A percentile compares a stretch with the other conserved stretches of the same genome.
Evolutionary conservation across 192 early-diverging fungal genomes (phyloP).

Genomic region (Lobosporangium transversale): DNA sequence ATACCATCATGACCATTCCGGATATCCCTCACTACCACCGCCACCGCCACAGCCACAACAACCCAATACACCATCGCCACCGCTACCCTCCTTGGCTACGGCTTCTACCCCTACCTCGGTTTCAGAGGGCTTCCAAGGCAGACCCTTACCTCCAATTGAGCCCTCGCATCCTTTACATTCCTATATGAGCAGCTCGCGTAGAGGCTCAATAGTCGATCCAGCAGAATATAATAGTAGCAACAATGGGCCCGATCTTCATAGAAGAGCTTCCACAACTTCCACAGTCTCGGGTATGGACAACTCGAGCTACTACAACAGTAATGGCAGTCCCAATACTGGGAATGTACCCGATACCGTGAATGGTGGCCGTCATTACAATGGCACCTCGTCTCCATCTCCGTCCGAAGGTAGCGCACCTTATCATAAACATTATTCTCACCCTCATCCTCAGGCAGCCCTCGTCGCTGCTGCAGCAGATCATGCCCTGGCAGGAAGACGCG

Average conservation of each 20-base stretch:
- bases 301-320: slow-evolving; percentile 6
- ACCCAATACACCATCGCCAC: slow-evolving; percentile 34
- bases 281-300: slow-evolving; percentile 5
- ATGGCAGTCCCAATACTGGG: not conserved
- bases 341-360: slow-evolving; percentile 10
- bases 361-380: not conserved
- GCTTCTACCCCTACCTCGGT: too few species aligned
- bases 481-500: slow-evolving; percentile 22
- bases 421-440: too few species aligned
- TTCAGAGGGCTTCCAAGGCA: too few species aligned
- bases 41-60: slow-evolving; percentile 6
- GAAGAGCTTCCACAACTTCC: slow-evolving; percentile 16
- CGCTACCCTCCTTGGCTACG: slow-evolving; percentile 22
- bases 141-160: slow-evolving; percentile 40
- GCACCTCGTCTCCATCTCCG: slow-evolving; percentile 3
- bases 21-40: not conserved
- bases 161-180: slow-evolving; percentile 43
- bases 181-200: slow-evolving; percentile 46
- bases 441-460: too few species aligned
- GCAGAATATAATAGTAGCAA: slow-evolving; percentile 13
- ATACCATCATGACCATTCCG: slow-evolving; percentile 4
- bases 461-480: slow-evolving; percentile 9
- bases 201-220: slow-evolving; percentile 29
- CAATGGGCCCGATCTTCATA: slow-evolving; percentile 13
- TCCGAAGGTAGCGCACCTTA: slow-evolving; percentile 6